Base-by-base conservation (phyloP, 768 basidiomycete species). In the Boletus subparvulus region DNA sequence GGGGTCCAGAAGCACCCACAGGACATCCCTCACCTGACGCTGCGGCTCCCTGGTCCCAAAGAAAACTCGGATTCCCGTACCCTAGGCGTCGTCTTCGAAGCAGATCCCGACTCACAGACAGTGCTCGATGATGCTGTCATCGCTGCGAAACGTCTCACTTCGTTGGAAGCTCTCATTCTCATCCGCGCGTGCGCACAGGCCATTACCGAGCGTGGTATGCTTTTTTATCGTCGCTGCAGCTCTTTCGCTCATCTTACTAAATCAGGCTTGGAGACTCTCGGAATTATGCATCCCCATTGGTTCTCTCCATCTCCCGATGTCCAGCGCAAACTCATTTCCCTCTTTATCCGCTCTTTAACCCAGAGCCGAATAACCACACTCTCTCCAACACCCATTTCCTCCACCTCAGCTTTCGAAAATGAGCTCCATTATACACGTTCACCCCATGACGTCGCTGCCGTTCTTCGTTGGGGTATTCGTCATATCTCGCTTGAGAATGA, bases 231-330 rank as follows among this genome's bases (percentile, higher is more conserved):
- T 65, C 48, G 26, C 35, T 28, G 19, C 50, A 21, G 43, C 19
- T 63, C 32, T 58, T 33, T 32, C 1, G 32, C 61, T 58, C 54
- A 58, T 13, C 36, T 10, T 4, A 0, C 45, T 45, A 51, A 46
- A 46, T 57, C 57, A 92, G 90, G 90, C n/a, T 77, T 91, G 49
- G 88, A 91, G 68, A 85, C 86, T 4, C 84, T 89, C 45, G 91
- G 90, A 19, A 78, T 92, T 45, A 92, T 92, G 88, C 87, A 88
- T 63, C 88, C 91, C 6, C 87, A 92, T 68, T 92, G 88, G 90
- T 78, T 87, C 68, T 86, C 89, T 40, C 79, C 90, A 10, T 90
- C 87, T 7, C 82, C 83, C 9, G 80, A 83, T 11, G 72, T 80
- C n/a, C 90, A 92, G 69, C 83, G 75, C 61, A 77, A 70, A 59